Base-by-base conservation (phyloP, 768 basidiomycete species). In the Trichaptum fuscoviolaceum region DNA sequence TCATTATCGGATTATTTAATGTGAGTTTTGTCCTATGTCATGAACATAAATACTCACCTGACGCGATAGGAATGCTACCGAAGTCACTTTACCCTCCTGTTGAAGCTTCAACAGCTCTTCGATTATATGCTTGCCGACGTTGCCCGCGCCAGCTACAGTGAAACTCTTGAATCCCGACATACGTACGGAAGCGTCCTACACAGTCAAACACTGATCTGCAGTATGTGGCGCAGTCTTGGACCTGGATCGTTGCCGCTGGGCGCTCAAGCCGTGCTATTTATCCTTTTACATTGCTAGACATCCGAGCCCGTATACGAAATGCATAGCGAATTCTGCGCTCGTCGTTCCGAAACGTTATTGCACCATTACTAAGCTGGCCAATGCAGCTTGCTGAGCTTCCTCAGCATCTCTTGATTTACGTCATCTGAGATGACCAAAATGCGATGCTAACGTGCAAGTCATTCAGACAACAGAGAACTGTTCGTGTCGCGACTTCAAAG, bases 141-240 rank as follows among this genome's bases (percentile, higher is more conserved):
- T 27, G 10, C 67, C 67, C 15, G 62, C 67, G 9, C 67, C 67
- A 6, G 64, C 65, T 17, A 68, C 61, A 5, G 62, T 60, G 36
- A 68, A 68, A 62, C n/a, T 57, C 57, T 34, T 63, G 65, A 63
- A 68, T 30, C 35, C 63, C 3, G 63, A 63, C 63, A 63, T 63
- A 26, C 9, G 42, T 63, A 26, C 9, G 42, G n/a, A 61, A 61
- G 58, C 30, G 30, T 30, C 8, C 8, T 30, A 30, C 30, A 30
- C 30, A 30, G 30, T 30, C 30, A 30, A 30, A 8, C 8, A 30
- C 2, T 30, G 30, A 8, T 30, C 4, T 30, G 8, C 2, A 30
- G 30, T 52, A 52, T 20, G 10, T 20, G 42, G 2, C 15, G 42
- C 15, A 15, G 42, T 6, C 20, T 52, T 12, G 2, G 42, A 36